Evolutionary conservation across 2,329 filamentous ascomycete genomes (phyloP), one percentile per base, ranked within the genome.

Genomic region (Pseudogymnoascus sp.): DNA sequence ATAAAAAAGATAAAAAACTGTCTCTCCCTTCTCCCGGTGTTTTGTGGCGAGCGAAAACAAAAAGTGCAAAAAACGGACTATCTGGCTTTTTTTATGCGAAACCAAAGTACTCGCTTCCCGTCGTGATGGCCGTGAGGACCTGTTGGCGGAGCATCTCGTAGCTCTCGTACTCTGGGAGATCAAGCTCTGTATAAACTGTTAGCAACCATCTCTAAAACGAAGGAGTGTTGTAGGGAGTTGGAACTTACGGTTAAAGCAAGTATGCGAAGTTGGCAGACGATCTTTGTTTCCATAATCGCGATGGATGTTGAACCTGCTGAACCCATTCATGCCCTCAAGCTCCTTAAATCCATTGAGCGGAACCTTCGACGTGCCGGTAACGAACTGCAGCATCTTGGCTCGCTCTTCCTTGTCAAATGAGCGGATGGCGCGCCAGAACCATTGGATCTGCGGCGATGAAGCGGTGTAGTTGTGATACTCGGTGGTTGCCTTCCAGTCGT

Each of bases 351-450:
- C 94, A 70, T 99, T 99, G 60, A 99, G 85, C 40, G 94, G 94
- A 56, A 99, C 95, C 78, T 99, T 99, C 75, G 90, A 95, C 16
- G 95, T 99, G 74, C 94, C 94, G 1, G 95, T 99, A 68, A 99
- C 94, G 75, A 99, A 99, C 73, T 99, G 94, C 50, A 99, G 83
- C 66, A 99, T 80, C 77, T 99, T 99, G 70, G 94, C 94, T 65
- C 91, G 90, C 78, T 99, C 95, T 78, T 99, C 95, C 78, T 97
- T 97, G 79, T 97, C 95, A 73, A 97, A 99, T 4, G 92, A 96
- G 70, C 94, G 88, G 47, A 99, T 86, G 25, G 94, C 94, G 71
- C 95, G 89, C 94, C 94, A 99, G 85, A 99, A 99, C 94, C 94
- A 99, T 75, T 97, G 92, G 65, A 99, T 96, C 74, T 99, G 95